A percentile compares a stretch with the other conserved stretches of the same genome.
Conservation (phyloP, 495 filamentous ascomycete species). For the Hyaloscypha hepaticicola region DNA sequence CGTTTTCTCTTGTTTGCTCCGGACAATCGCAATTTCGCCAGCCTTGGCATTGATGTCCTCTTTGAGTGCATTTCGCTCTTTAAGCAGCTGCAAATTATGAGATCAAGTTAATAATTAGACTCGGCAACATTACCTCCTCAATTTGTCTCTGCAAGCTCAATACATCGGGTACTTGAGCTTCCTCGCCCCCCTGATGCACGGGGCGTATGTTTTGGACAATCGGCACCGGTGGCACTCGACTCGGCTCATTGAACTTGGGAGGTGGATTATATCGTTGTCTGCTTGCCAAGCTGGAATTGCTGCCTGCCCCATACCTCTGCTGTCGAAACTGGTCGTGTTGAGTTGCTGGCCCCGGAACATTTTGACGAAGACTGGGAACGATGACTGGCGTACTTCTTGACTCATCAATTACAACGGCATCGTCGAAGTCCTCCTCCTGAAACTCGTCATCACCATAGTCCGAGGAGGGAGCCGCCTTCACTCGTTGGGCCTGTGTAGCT, state of each 20-base stretch:
- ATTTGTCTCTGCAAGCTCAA: conserved; percentile 25
- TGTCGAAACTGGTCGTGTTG: conserved; percentile 37
- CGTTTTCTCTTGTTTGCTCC: conserved; percentile 49
- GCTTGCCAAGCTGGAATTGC: background rate
- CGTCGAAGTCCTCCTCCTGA: conserved; percentile 56
- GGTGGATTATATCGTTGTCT: conserved; percentile 3
- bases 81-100: conserved; percentile 22
- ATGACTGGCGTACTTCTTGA: conserved; percentile 31
- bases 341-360: conserved; percentile 23
- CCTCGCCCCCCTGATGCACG: conserved; percentile 4
- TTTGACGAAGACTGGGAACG: conserved; percentile 19
- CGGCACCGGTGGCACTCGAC: background rate
- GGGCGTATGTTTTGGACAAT: background rate
- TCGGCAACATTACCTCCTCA: conserved; percentile 21
- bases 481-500: conserved; percentile 44
- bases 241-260: conserved; percentile 6
- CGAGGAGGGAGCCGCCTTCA: conserved; percentile 35
- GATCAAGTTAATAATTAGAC: background rate
- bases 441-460: conserved; percentile 55
- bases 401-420: conserved; percentile 41
- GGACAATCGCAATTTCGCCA: conserved; percentile 52
- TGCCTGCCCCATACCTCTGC: conserved; percentile 33
- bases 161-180: background rate
- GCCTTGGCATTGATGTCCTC: conserved; percentile 29
- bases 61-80: conserved; percentile 26